A percentile compares a stretch with the other conserved stretches of the same genome.
Conservation (phyloP, 2,329 filamentous ascomycete species). For the Ophiostoma novo-ulmi region DNA sequence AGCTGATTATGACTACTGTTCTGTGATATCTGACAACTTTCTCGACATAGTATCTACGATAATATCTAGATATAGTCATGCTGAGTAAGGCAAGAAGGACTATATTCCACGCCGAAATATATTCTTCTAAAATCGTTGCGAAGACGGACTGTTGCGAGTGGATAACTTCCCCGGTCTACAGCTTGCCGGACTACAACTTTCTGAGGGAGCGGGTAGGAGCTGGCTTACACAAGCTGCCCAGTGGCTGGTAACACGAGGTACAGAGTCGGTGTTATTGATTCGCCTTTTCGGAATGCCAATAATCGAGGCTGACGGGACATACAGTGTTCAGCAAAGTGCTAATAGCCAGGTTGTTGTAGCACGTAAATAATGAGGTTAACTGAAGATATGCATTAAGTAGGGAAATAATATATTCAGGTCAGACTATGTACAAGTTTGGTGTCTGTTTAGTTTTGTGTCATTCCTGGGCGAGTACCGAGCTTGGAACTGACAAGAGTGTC, state of each 20-base stretch:
- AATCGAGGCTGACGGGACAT: neutral
- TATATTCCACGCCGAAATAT: neutral
- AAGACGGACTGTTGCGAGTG: neutral
- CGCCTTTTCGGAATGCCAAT: neutral
- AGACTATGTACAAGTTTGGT: conserved; percentile 12
- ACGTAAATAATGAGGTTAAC: neutral
- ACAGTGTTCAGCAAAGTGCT: neutral
- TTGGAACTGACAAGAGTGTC: neutral
- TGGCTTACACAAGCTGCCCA: neutral
- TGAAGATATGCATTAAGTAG: neutral
- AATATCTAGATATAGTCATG: neutral
- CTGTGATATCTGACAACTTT: too few relatives aligned
- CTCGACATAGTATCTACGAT: neutral
- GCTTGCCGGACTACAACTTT: neutral
- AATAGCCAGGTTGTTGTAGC: neutral
- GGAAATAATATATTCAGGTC: neutral
- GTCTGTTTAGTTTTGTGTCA: neutral
- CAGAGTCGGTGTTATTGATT: neutral
- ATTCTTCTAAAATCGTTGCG: neutral
- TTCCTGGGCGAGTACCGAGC: neutral
- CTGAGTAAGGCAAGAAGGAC: neutral
- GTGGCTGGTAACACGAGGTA: neutral
- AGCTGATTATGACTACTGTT: too few relatives aligned
- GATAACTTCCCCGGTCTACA: neutral
- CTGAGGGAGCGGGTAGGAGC: neutral